Evolutionary conservation across 208 protist genomes (phyloP).

Genomic region (Blastocrithidia nonstop): DNA sequence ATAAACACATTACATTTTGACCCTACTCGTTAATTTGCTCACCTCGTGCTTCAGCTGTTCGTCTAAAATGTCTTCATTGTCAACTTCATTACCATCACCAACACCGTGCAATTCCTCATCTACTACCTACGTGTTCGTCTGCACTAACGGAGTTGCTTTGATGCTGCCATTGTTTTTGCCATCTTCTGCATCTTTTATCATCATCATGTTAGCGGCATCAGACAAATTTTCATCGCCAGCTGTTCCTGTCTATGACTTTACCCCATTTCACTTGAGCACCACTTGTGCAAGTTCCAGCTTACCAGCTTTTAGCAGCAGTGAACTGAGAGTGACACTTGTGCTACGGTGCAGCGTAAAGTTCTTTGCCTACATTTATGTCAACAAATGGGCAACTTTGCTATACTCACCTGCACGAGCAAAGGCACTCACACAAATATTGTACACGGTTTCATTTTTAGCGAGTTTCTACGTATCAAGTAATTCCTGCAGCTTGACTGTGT

Average conservation of each 20-base stretch:
- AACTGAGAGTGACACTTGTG: conserved; percentile 78
- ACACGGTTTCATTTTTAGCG: conserved; percentile 54
- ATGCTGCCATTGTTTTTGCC: neutral
- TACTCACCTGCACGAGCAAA: conserved; percentile 80
- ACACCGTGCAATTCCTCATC: neutral
- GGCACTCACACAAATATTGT: conserved; percentile 72
- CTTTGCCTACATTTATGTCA: conserved; percentile 67
- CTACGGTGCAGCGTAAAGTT: conserved; percentile 48
- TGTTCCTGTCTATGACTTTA: conserved; percentile 9
- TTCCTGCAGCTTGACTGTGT: conserved; percentile 72
- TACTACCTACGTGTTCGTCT: neutral
- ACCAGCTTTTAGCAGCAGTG: conserved; percentile 75
- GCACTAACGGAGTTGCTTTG: no score
- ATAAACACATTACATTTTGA: no score
- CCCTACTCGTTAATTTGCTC: no score
- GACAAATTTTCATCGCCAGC: no score
- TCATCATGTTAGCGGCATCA: no score
- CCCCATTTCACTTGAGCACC: conserved; percentile 76
- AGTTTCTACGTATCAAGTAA: conserved; percentile 52
- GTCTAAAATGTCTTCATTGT: neutral
- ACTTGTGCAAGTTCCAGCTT: conserved; percentile 76
- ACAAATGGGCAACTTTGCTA: conserved; percentile 57
- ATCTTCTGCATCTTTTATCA: neutral
- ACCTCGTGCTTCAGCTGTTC: neutral
- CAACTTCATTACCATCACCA: neutral